Evolutionary conservation across 495 filamentous ascomycete species (phyloP), one percentile per base, ranked within the genome.

Genomic region (Amniculicola lignicola): DNA sequence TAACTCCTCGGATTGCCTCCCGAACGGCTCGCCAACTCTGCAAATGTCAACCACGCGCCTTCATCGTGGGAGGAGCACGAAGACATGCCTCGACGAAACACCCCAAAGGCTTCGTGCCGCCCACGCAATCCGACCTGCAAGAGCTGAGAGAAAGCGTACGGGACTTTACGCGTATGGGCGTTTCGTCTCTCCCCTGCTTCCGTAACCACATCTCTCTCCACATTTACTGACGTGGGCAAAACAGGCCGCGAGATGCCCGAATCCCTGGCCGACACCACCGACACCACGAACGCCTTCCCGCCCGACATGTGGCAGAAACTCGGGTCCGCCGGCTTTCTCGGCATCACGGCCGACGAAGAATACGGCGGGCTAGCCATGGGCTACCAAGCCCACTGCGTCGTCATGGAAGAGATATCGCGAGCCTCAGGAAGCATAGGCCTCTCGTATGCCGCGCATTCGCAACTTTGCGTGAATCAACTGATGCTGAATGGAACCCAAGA

Each of bases 401-500:
- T 96, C 9, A 91, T 98, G 87, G 93, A 98, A 68, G 93, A 97
- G 74, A 74, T 87, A 12, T 83, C 79, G 57, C 77, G 83, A 51
- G 83, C 83, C 25, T 83, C 22, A 76, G 90, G 91, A 35, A 93
- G 88, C 61, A 92, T 98, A 57, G 93, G 83, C 5, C 81, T 98
- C 5, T 86, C 87, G 29, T 98, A 98, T 68, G 93, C 93, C 14
- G 93, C 94, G 15, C 93, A 98, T 73, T 93, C 87, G 9, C 94
- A 98, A 69, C 80, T 98, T 24, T 98, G 93, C 73, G 87, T 97
- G 42, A 98, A 98, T 70, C 94, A 98, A 70, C 75, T 98, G 33
- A 90, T 89, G 67, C 77, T 98, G 51, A 95, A 98, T 69, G 94
- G 88, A n/a, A 82, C 75, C 0, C 41, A 73, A 0, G 80, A 81